Base-by-base conservation (phyloP, 306 rosid genomes). In the Fragaria ananassa region DNA sequence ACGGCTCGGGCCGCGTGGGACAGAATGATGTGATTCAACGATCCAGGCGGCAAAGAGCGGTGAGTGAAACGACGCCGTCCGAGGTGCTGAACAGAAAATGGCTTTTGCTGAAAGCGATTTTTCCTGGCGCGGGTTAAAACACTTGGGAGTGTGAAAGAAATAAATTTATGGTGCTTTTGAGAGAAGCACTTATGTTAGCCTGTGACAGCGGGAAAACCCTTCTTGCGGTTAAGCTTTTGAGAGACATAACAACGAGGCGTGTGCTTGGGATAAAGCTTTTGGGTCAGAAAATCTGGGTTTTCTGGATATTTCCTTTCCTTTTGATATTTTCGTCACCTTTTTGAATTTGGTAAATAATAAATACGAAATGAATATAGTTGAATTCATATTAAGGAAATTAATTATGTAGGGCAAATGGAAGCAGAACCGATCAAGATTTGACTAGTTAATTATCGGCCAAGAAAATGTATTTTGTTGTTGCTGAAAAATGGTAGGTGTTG, bases 231-330 rank as follows among this genome's bases (percentile, higher is more conserved):
- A 3, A 47, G 76, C 85, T 84, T 84, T 75, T 44, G 46, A 71
- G 79, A 61, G 83, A 80, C 81, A 83, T 4, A 74, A 70, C 82
- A 67, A 74, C 63, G 81, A 83, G 83, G 81, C 37, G 76, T 66
- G 74, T 10, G 76, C 53, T 39, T 77, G 69, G 70, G 53, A 1
- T 27, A 8, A 6, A 64, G 51, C 70, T 68, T 15, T 8, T 82
- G 47, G 49, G 41, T 25, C 54, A 41, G 50, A 37, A 54, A 12
- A 35, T 35, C 69, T 64, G 44, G n/a, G 10, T 64, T 64, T 64
- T 64, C 46, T 18, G 45, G 46, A 37, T 64, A 0, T 6, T 8
- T 23, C 0, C n/a, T 11, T 34, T 34, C 23, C 44, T 35, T 35
- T 18, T 18, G 4, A 35, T 64, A 35, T 35, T 64, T 35, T 9